Evolutionary conservation across 805 yeast species (phyloP).

Genomic region (Cyberlindnera veronae): DNA sequence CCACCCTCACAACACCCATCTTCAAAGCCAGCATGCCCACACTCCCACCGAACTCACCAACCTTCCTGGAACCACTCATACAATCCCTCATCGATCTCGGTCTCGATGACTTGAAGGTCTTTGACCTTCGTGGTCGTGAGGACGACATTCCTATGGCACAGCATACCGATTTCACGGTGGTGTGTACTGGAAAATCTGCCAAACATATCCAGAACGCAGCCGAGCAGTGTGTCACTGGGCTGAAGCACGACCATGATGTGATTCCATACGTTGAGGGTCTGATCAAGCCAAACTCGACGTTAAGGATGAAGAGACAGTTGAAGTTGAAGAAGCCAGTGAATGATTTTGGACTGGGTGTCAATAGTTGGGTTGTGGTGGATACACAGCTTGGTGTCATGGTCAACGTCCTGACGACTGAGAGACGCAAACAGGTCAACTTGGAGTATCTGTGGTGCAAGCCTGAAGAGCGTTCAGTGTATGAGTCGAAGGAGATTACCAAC

Average conservation of each 20-base stretch:
- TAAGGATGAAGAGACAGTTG: constrained; percentile 48
- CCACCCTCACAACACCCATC: constrained; percentile 33
- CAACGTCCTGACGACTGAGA: constrained; percentile 68
- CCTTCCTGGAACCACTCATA: constrained; percentile 41
- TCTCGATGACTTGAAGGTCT: constrained; percentile 53
- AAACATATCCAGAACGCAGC: constrained; percentile 75
- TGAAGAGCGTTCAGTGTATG: constrained; percentile 32
- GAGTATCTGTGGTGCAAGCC: constrained; percentile 57
- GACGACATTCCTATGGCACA: constrained; percentile 37
- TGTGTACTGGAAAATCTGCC: constrained; percentile 73
- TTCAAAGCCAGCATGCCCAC: constrained; percentile 44
- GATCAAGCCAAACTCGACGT: constrained; percentile 52
- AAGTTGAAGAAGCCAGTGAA: constrained; percentile 48
- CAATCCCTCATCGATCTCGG: constrained; percentile 57
- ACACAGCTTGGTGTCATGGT: constrained; percentile 57
- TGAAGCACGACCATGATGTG: constrained; percentile 49
- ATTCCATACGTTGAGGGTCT: constrained; percentile 69
- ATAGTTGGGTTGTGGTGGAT: constrained; percentile 83
- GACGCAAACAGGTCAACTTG: constrained; percentile 65
- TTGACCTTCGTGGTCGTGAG: constrained; percentile 52
- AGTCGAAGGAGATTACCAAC: constrained; percentile 5
- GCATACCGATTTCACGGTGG: constrained; percentile 47
- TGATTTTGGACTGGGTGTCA: constrained; percentile 52
- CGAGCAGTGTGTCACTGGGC: constrained; percentile 47
- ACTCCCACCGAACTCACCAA: constrained; percentile 60